phyloP scores from a whole-genome alignment of 768 basidiomycete genomes.

The Lactarius indigo region DNA sequence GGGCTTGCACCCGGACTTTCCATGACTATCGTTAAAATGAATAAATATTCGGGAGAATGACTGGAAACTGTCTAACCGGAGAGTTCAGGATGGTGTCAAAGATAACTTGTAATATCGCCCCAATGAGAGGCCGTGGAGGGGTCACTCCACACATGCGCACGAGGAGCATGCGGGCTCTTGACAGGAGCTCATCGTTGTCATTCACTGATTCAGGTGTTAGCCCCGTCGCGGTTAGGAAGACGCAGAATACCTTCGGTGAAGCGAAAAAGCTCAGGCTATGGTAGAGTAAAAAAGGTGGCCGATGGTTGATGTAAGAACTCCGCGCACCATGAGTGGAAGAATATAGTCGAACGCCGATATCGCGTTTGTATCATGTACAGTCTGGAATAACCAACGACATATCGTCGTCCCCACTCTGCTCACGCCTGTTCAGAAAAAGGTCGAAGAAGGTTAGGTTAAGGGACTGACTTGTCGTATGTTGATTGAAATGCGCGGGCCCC shows the following conservation, averaged over 20 bases:
- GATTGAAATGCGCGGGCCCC: conserved; percentile 81
- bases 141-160: conserved; percentile 85
- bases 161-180: conserved; percentile 63
- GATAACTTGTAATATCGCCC: conserved; percentile 64
- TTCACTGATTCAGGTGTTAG: conserved; percentile 45
- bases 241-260: conserved; percentile 58
- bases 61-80: conserved; percentile 46
- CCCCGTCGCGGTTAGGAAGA: neutral
- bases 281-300: conserved; percentile 10
- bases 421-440: conserved; percentile 4
- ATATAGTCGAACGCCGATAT: conserved; percentile 77
- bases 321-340: conserved; percentile 69
- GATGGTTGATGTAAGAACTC: neutral
- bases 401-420: conserved; percentile 59
- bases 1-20: conserved; percentile 80
- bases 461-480: conserved; percentile 68
- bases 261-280: conserved; percentile 67
- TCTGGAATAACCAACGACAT: conserved; percentile 75
- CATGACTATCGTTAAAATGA: conserved; percentile 57
- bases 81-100: conserved; percentile 76
- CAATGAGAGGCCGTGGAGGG: conserved; percentile 65
- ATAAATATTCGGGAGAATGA: conserved; percentile 12
- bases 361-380: conserved; percentile 73
- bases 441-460: neutral
- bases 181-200: conserved; percentile 68